Conservation (phyloP, 805 yeast genomes). For the Candida silvicultrix region DNA sequence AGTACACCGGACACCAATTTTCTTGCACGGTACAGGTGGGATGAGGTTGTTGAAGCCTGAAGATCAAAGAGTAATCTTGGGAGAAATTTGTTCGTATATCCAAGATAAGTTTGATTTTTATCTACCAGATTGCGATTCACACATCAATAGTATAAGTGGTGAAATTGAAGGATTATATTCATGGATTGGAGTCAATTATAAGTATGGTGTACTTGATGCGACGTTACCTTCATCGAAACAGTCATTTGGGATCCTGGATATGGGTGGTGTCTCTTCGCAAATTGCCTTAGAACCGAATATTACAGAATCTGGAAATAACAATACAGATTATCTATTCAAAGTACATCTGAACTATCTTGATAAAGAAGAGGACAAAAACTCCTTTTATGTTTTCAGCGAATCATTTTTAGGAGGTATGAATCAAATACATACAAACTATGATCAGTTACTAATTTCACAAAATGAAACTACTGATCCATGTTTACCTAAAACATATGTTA, state of each 20-base stretch:
- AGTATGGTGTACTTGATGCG: constrained; percentile 36
- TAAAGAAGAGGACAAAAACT: constrained; percentile 12
- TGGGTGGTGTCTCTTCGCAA: constrained; percentile 98
- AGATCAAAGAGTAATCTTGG: constrained; percentile 40
- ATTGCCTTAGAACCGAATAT: constrained; percentile 54
- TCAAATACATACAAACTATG: constrained; percentile 45
- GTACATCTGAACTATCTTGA: constrained; percentile 35
- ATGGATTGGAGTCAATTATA: constrained; percentile 58
- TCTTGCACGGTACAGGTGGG: constrained; percentile 67
- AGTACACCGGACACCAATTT: constrained; percentile 57
- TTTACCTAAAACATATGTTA: constrained; percentile 39
- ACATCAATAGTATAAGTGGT: constrained; percentile 56
- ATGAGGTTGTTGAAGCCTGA: constrained; percentile 51
- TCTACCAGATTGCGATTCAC: constrained; percentile 56
- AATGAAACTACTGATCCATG: constrained; percentile 44
- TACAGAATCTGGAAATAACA: constrained; percentile 34
- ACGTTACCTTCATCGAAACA: constrained; percentile 31
- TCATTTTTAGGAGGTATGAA: constrained; percentile 58
- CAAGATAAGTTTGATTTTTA: constrained; percentile 40
- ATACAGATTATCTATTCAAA: constrained; percentile 38
- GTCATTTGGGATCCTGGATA: constrained; percentile 81
- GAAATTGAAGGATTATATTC: constrained; percentile 62
- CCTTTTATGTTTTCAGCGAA: constrained; percentile 42
- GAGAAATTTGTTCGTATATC: constrained; percentile 44
- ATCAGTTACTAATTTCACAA: constrained; percentile 26